A percentile compares a stretch with the other conserved stretches of the same genome.
Conservation (phyloP, 441 rosid genomes). For the Aleurites moluccanus region DNA sequence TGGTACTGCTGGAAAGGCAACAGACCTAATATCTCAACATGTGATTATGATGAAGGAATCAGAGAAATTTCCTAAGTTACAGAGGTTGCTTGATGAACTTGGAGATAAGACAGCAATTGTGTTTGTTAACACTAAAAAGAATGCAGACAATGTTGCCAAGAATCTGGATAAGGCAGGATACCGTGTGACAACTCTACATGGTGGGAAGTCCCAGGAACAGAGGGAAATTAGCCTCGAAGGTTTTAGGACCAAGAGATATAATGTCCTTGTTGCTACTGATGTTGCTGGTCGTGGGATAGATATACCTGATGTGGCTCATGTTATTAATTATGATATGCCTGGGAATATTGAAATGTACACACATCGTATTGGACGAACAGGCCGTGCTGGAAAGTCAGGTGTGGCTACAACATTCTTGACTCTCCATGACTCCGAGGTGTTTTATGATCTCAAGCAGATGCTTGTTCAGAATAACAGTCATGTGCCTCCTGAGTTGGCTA, state of each 20-base stretch:
- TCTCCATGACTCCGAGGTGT: slow-evolving; percentile 63
- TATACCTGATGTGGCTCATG: slow-evolving; percentile 93
- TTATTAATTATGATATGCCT: slow-evolving; percentile 92
- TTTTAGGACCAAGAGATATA: slow-evolving; percentile 78
- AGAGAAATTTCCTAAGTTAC: slow-evolving; percentile 64
- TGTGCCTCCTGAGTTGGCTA: slow-evolving; percentile 85
- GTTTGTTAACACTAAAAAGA: slow-evolving; percentile 90
- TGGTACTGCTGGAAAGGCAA: slow-evolving; percentile 94
- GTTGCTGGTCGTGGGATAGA: slow-evolving; percentile 95
- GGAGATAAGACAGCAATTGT: slow-evolving; percentile 86
- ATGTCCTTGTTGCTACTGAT: slow-evolving; percentile 91
- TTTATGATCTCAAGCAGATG: slow-evolving; percentile 90
- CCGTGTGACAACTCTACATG: slow-evolving; percentile 88
- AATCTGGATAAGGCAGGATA: slow-evolving; percentile 85
- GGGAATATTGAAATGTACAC: slow-evolving; percentile 84
- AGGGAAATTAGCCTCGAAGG: slow-evolving; percentile 92
- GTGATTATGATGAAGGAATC: slow-evolving; percentile 81
- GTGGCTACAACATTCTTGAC: slow-evolving; percentile 89
- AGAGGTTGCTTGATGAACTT: slow-evolving; percentile 76
- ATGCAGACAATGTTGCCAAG: slow-evolving; percentile 65
- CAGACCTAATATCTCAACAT: slow-evolving; percentile 81
- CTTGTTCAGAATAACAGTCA: slow-evolving; percentile 78
- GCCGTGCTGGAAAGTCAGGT: slow-evolving; percentile 96
- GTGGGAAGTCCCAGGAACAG: slow-evolving; percentile 96
- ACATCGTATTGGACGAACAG: slow-evolving; percentile 94